Evolutionary conservation across 257 asterid species (phyloP), one percentile per base, ranked within the genome.

Genomic region (Solanum lycopersicoides): DNA sequence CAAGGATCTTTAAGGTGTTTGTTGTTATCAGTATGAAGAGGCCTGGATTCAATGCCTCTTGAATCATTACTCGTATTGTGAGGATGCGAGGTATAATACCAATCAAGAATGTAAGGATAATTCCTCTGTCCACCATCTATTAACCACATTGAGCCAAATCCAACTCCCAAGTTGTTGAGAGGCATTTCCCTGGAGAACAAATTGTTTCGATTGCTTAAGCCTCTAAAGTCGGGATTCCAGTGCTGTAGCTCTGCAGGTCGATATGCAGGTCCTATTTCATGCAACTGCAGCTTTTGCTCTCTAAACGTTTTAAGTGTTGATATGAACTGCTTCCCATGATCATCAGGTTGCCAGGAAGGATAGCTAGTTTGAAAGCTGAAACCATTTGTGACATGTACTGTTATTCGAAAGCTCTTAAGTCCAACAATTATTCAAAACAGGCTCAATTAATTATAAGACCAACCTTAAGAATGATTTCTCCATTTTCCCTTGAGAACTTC

Each of bases 401-500:
- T 37, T 72, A 56, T 41, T n/a, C n/a, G 7, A 35, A 86, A 37
- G 28, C 30, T 23, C 87, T 28, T 41, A 11, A 10, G 44, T 82
- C 85, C 30, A 82, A 34, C 18, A 53, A 53, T 20, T 50, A 82
- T 82, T 39, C 44, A 30, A 82, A 82, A 53, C 32, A 21, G 79
- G 44, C 68, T n/a, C 12, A 25, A 42, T 34, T 82, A 50, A 20
- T 82, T 41, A 11, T 30, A 28, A 68, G 47, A 72, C 35, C 14
- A 47, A 97, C 99, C 99, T 95, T 90, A 97, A 87, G 92, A 93
- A 96, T 16, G 99, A 97, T 89, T 97, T 97, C 86, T 97, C 99
- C 98, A 97, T 92, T 92, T 97, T 97, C 80, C 99, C 99, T 90
- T 97, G 99, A 41, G 98, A 95, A 90, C 99, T 97, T 92, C 99